A percentile compares a stretch with the other conserved stretches of the same genome.
These are phyloP conservation scores for Aspergillus sp. DNA, from an alignment of 2,329 filamentous ascomycete genomes.

Conservation along the genomic window DNA sequence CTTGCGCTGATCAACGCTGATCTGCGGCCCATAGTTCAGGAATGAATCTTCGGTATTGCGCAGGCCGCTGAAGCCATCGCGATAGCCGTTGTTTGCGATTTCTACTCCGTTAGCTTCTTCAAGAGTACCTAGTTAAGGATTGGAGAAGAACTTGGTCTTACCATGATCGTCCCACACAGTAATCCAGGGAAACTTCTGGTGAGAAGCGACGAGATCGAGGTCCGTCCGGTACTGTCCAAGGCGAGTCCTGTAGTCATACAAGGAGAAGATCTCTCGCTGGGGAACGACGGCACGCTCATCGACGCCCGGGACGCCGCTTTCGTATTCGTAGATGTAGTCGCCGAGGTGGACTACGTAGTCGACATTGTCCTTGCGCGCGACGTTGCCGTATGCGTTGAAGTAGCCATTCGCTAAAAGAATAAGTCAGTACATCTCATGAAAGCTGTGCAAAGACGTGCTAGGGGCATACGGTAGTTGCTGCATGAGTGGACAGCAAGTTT, in stretches of 20 bases:
- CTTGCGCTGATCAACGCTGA: constrained; percentile 72
- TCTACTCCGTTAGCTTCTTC: constrained; percentile 33
- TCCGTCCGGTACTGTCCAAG: constrained; percentile 56
- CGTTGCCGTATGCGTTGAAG: constrained; percentile 62
- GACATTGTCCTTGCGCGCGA: constrained; percentile 58
- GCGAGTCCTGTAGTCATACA: constrained; percentile 56
- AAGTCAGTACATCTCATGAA: neutral
- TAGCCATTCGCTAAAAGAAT: constrained; percentile 50
- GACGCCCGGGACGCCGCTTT: constrained; percentile 35
- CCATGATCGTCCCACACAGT: constrained; percentile 64
- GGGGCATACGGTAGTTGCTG: constrained; percentile 60
- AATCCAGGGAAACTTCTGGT: constrained; percentile 62
- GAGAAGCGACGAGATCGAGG: constrained; percentile 56
- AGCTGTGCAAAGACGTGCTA: neutral
- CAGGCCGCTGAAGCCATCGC: constrained; percentile 59
- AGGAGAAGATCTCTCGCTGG: constrained; percentile 41
- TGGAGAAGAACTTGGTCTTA: constrained; percentile 19
- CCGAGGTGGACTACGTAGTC: constrained; percentile 61
- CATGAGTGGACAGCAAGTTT: constrained; percentile 71
- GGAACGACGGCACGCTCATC: constrained; percentile 10
- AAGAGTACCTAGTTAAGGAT: neutral
- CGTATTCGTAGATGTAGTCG: constrained; percentile 67
- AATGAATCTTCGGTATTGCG: constrained; percentile 70
- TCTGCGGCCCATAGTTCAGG: constrained; percentile 51
- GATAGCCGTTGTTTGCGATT: constrained; percentile 65